phyloP scores from a whole-genome alignment of 257 asterid species.

The Osmanthus fragrans region DNA sequence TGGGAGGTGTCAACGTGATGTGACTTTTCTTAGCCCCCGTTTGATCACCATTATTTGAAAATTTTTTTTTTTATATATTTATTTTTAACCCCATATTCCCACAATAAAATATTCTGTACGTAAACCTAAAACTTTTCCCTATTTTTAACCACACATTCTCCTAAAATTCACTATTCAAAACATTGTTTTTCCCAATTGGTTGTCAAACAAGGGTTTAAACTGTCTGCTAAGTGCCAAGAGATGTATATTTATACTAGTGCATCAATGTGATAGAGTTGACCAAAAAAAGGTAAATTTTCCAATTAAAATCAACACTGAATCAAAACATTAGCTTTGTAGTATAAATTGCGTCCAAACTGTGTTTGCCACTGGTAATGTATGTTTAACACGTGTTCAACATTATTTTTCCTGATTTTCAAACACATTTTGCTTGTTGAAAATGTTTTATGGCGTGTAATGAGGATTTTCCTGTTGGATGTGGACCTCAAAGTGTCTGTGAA shows the following conservation, averaged over 20 bases:
- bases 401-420: background rate
- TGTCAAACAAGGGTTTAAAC: background rate
- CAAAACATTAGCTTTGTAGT: background rate
- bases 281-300: background rate
- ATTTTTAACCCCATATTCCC: too few species aligned
- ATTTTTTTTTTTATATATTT: too few species aligned
- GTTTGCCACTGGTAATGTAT: background rate
- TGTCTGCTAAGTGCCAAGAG: background rate
- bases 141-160: too few species aligned
- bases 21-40: background rate
- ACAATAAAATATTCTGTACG: too few species aligned
- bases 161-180: too few species aligned
- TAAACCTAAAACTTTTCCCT: too few species aligned
- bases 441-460: background rate
- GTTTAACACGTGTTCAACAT: background rate
- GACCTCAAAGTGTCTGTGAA: conserved; percentile 4
- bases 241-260: too few species aligned
- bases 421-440: background rate
- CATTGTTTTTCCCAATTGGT: too few species aligned
- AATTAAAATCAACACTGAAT: background rate
- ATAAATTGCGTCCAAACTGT: background rate
- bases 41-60: too few species aligned
- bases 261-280: background rate
- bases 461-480: background rate
- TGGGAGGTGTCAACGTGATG: background rate